phyloP scores from a whole-genome alignment of 345 rosid species.

The Ricinus communis region DNA sequence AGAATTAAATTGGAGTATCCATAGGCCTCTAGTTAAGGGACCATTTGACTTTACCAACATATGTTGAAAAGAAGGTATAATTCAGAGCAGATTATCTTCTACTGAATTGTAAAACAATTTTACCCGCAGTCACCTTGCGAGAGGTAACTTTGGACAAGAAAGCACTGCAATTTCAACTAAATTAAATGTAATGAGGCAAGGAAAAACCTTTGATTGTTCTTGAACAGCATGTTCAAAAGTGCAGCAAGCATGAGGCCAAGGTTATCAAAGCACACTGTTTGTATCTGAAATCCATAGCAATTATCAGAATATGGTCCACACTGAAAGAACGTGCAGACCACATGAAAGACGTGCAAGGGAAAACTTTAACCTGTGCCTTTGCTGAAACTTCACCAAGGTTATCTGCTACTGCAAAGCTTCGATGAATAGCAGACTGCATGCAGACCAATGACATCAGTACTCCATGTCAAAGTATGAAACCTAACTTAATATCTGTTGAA shows the following conservation, averaged over 20 bases:
- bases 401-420: slow-evolving; percentile 92
- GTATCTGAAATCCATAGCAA: slow-evolving; percentile 49
- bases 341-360: slow-evolving; percentile 8
- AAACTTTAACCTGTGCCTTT: slow-evolving; percentile 65
- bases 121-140: neutral
- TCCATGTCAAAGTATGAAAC: neutral
- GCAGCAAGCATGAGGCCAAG: slow-evolving; percentile 72
- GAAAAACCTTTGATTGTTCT: slow-evolving; percentile 60
- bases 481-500: neutral
- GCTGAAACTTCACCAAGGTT: slow-evolving; percentile 96
- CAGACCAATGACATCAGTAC: slow-evolving; percentile 2
- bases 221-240: slow-evolving; percentile 47
- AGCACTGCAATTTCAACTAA: neutral
- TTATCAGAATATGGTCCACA: slow-evolving; percentile 17
- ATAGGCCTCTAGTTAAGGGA: neutral
- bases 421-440: slow-evolving; percentile 70
- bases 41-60: neutral
- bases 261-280: slow-evolving; percentile 71
- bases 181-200: slow-evolving; percentile 5
- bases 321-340: neutral
- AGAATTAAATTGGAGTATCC: neutral
- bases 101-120: neutral
- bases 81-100: neutral
- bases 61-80: neutral
- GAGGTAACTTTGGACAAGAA: neutral